phyloP scores from a whole-genome alignment of 371 early-diverging fungal genomes.

The Phascolomyces articulosus region DNA sequence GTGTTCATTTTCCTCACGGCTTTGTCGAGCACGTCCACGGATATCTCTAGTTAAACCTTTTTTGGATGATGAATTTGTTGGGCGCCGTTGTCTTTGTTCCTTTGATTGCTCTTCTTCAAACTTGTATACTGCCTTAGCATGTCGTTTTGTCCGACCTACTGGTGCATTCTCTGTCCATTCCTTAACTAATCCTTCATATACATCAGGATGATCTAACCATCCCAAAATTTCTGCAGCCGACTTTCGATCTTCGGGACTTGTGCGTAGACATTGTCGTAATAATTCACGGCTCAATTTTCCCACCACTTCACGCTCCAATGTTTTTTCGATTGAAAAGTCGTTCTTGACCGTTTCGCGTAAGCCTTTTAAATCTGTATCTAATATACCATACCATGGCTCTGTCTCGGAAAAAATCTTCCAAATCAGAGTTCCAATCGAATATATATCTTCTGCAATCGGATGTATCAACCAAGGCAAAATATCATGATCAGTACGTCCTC shows the following conservation, averaged over 20 bases:
- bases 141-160: conserved; percentile 32
- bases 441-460: conserved; percentile 65
- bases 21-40: not conserved
- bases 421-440: conserved; percentile 65
- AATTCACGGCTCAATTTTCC: conserved; percentile 52
- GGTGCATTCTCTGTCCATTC: conserved; percentile 49
- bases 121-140: conserved; percentile 22
- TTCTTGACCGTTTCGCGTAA: conserved; percentile 58
- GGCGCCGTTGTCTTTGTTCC: conserved; percentile 1
- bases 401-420: conserved; percentile 69
- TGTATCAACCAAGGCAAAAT: conserved; percentile 52
- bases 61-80: too few relatives aligned
- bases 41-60: not conserved
- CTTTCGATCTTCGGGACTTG: conserved; percentile 46
- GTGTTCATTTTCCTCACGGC: not conserved
- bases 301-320: conserved; percentile 51
- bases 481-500: conserved; percentile 43
- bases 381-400: conserved; percentile 65
- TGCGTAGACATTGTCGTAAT: conserved; percentile 48
- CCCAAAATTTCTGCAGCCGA: conserved; percentile 41
- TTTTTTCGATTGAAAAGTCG: conserved; percentile 49
- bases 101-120: conserved; percentile 20
- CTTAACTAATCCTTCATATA: conserved; percentile 28
- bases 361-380: conserved; percentile 60
- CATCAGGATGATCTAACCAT: conserved; percentile 36